A percentile compares a stretch with the other conserved stretches of the same genome.
Conservation (phyloP, 805 yeast species). For the Pichia nanzhaoensis region DNA sequence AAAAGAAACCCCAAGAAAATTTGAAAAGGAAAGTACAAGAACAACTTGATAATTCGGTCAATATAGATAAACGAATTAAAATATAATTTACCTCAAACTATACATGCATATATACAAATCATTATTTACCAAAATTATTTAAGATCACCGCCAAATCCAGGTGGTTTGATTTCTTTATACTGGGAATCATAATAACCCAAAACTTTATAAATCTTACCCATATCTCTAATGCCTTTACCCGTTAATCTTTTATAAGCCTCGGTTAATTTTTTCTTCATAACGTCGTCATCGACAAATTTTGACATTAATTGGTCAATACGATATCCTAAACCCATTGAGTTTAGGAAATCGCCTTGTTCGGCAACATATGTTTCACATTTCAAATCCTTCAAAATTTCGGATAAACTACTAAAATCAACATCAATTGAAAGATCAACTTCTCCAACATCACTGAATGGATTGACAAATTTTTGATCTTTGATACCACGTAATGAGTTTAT, state of each 20-base stretch:
- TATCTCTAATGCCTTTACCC: slow-evolving; percentile 49
- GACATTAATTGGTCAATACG: slow-evolving; percentile 51
- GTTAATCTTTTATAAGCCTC: slow-evolving; percentile 57
- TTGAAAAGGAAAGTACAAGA: not conserved
- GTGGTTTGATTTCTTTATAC: slow-evolving; percentile 41
- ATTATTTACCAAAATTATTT: not conserved
- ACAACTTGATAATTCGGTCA: too few relatives aligned
- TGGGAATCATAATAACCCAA: slow-evolving; percentile 38
- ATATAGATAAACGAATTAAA: not conserved
- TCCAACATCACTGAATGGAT: slow-evolving; percentile 73
- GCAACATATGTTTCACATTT: slow-evolving; percentile 21
- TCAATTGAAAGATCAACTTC: slow-evolving; percentile 76
- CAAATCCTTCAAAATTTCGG: slow-evolving; percentile 27
- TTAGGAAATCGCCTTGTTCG: slow-evolving; percentile 76
- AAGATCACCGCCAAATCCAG: slow-evolving; percentile 40
- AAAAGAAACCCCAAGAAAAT: not conserved
- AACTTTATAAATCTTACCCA: slow-evolving; percentile 77
- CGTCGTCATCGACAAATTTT: slow-evolving; percentile 36
- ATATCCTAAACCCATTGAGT: slow-evolving; percentile 66
- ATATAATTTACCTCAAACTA: not conserved
- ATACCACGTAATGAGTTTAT: slow-evolving; percentile 71
- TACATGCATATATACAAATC: not conserved
- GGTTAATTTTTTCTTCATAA: slow-evolving; percentile 43
- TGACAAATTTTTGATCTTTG: slow-evolving; percentile 60
- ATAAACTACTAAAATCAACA: slow-evolving; percentile 68